A percentile compares a stretch with the other conserved stretches of the same genome.
Evolutionary conservation across 176 grass and related monocot genomes (phyloP).

Genomic region (Musa itinerans): DNA sequence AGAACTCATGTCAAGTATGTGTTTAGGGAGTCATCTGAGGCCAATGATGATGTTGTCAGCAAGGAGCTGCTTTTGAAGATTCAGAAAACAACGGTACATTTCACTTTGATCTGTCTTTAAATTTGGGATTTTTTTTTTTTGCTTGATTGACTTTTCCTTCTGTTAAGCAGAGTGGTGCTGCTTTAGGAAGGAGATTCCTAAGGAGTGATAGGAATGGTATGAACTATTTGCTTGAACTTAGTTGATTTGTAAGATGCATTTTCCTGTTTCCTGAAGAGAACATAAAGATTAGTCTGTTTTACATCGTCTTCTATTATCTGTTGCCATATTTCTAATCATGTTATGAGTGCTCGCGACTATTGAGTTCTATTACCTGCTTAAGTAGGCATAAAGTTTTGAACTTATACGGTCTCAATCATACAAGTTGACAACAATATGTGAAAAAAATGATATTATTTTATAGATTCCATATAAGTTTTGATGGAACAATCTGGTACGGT

Average conservation of each 20-base stretch:
- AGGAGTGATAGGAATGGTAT: slow-evolving; percentile 19
- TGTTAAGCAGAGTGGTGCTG: slow-evolving; percentile 11
- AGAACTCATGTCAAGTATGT: neutral
- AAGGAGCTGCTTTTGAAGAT: slow-evolving; percentile 19
- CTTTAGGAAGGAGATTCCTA: neutral
- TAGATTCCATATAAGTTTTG: neutral
- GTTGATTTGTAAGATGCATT: neutral
- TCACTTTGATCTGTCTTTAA: neutral
- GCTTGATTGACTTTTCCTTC: neutral
- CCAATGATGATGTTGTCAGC: slow-evolving; percentile 10
- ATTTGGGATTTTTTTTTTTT: neutral
- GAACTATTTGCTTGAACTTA: neutral
- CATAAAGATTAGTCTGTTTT: too few relatives aligned
- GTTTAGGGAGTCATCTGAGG: slow-evolving; percentile 19
- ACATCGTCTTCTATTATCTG: neutral
- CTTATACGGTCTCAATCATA: neutral
- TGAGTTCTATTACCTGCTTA: neutral
- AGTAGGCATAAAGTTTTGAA: neutral
- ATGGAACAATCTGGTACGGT: neutral
- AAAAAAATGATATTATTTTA: neutral
- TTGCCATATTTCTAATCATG: neutral
- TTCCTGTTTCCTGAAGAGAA: neutral
- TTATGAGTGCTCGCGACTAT: neutral
- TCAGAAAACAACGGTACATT: slow-evolving; percentile 5
- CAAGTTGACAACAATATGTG: neutral